These are phyloP conservation scores for Capronia epimyces DNA, from an alignment of 2,329 filamentous ascomycete species.

Conservation along the genomic window DNA sequence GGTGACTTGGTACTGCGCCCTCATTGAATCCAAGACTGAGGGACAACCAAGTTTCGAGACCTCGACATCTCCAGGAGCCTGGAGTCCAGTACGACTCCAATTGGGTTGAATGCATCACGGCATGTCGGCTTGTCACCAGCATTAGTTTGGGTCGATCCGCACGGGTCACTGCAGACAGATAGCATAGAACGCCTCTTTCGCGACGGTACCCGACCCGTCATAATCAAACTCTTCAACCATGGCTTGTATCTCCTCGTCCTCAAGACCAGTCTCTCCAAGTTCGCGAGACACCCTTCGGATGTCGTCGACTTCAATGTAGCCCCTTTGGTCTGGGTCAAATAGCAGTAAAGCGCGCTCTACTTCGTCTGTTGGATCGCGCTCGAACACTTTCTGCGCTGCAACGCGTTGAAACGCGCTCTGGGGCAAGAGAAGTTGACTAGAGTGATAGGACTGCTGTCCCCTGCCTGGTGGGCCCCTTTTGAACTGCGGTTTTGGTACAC, in stretches of 20 bases:
- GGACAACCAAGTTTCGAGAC: background rate
- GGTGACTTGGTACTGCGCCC: too few species aligned
- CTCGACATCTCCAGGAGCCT: slow-evolving; percentile 1
- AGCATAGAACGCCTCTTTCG: slow-evolving; percentile 59
- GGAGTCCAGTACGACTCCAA: slow-evolving; percentile 4
- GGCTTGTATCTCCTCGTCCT: slow-evolving; percentile 83
- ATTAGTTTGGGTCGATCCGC: background rate
- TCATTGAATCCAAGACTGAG: background rate
- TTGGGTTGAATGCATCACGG: background rate
- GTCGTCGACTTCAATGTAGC: slow-evolving; percentile 83
- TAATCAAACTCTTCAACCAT: slow-evolving; percentile 99
- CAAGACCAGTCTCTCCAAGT: slow-evolving; percentile 76
- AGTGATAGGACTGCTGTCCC: slow-evolving; percentile 44
- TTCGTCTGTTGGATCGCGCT: slow-evolving; percentile 83
- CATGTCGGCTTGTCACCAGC: slow-evolving; percentile 15
- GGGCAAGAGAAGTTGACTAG: slow-evolving; percentile 64
- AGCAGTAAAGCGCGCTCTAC: slow-evolving; percentile 85
- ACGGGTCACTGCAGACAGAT: slow-evolving; percentile 53
- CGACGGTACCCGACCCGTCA: slow-evolving; percentile 76
- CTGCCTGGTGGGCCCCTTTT: slow-evolving; percentile 31
- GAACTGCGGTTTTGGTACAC: slow-evolving; percentile 61
- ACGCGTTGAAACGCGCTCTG: slow-evolving; percentile 68
- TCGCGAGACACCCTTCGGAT: slow-evolving; percentile 81
- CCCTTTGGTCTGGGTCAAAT: slow-evolving; percentile 90
- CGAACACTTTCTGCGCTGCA: slow-evolving; percentile 72